Conservation (phyloP, 139 green algal genomes). For the Auxenochlorella protothecoides region DNA sequence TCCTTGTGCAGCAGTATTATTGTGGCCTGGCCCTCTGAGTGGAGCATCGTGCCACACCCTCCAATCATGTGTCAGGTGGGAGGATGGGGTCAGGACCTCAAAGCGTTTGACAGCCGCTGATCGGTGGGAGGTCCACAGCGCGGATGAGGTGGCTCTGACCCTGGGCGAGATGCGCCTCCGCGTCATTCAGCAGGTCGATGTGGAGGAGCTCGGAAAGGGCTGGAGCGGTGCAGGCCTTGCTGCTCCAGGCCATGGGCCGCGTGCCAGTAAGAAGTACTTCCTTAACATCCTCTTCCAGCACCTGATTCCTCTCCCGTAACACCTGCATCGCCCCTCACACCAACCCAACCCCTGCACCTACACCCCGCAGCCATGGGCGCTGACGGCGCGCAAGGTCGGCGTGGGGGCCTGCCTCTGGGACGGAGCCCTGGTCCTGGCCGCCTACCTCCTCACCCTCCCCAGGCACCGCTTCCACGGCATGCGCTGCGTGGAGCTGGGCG, state of each 20-base stretch:
- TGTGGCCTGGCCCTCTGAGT: too few relatives aligned
- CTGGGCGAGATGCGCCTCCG: constrained; percentile 9
- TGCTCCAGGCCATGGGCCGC: too few relatives aligned
- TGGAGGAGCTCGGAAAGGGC: too few relatives aligned
- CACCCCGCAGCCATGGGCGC: constrained; percentile 5
- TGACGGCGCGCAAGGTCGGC: constrained; percentile 22
- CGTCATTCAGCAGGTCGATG: constrained; percentile 4
- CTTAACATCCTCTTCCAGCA: too few relatives aligned
- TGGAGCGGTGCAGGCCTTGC: too few relatives aligned
- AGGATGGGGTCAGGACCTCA: constrained; percentile 26
- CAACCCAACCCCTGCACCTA: too few relatives aligned
- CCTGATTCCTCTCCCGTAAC: too few relatives aligned
- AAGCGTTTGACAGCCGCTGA: constrained; percentile 8
- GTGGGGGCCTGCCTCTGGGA: constrained; percentile 39
- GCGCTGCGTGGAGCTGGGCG: constrained; percentile 29
- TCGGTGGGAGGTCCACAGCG: constrained; percentile 35
- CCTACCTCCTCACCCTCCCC: constrained; percentile 14
- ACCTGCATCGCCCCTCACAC: too few relatives aligned
- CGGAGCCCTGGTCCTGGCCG: constrained; percentile 30
- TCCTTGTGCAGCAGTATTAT: too few relatives aligned
- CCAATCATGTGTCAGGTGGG: constrained; percentile 16
- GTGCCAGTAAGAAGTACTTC: too few relatives aligned
- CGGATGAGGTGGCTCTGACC: constrained; percentile 23
- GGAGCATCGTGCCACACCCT: too few relatives aligned
- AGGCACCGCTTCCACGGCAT: constrained; percentile 10